Conservation (phyloP, 2,329 filamentous ascomycete genomes). For the Blastomyces parvus region DNA sequence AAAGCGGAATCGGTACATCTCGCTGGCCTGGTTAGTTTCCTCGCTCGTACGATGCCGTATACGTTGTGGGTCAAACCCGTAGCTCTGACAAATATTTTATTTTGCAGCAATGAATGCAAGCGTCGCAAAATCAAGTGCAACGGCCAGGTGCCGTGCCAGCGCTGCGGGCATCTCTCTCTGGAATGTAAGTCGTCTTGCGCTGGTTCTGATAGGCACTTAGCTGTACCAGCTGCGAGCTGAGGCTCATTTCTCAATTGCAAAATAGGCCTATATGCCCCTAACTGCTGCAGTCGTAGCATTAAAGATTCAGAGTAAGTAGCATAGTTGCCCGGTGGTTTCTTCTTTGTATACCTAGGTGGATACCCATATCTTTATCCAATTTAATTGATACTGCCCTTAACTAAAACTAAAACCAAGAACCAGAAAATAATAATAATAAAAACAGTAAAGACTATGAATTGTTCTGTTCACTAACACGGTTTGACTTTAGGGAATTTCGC, state of each 20-base stretch:
- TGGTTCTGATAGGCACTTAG: not conserved
- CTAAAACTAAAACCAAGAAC: no score
- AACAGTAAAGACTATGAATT: not conserved
- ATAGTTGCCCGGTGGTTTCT: not conserved
- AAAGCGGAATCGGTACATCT: conserved; percentile 59
- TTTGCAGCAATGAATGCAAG: conserved; percentile 52
- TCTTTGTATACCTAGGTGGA: not conserved
- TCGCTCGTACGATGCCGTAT: not conserved
- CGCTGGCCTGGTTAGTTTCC: conserved; percentile 51
- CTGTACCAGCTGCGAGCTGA: not conserved
- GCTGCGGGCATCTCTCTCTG: conserved; percentile 54
- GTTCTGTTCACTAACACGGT: not conserved
- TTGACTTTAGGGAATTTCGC: conserved; percentile 58
- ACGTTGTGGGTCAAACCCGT: not conserved
- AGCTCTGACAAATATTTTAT: not conserved
- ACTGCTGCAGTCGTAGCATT: conserved; percentile 65
- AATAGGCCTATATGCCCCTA: conserved; percentile 52
- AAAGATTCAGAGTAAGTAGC: conserved; percentile 65
- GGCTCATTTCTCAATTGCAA: not conserved
- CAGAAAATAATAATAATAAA: no score
- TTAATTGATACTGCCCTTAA: not conserved
- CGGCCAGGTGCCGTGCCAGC: conserved; percentile 54
- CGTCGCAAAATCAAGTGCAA: conserved; percentile 60
- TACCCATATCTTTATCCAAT: not conserved
- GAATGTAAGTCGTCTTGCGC: conserved; percentile 38